Evolutionary conservation across 805 yeast species (phyloP).

Genomic region (Metschnikowia cerradonensis): DNA sequence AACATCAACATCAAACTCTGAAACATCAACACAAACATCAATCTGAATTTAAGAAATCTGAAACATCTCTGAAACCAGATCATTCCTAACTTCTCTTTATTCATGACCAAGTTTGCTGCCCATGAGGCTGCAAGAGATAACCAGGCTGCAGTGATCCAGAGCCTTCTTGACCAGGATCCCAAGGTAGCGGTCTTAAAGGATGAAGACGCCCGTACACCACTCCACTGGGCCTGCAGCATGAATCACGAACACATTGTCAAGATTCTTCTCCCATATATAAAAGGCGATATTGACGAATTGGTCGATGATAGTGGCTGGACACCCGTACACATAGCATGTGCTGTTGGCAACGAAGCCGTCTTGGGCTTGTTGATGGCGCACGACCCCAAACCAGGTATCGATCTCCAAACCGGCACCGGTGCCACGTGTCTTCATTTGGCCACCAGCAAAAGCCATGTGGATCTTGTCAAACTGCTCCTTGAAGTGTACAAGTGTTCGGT

Average conservation of each 20-base stretch:
- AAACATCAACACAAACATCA: background rate
- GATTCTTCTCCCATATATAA: slow-evolving; percentile 25
- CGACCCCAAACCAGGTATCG: slow-evolving; percentile 55
- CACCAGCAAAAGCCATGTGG: slow-evolving; percentile 60
- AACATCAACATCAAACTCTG: too few species aligned
- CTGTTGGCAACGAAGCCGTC: slow-evolving; percentile 61
- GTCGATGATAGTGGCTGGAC: slow-evolving; percentile 84
- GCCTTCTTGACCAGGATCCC: slow-evolving; percentile 49
- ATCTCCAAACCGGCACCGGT: slow-evolving; percentile 53
- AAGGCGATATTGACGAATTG: slow-evolving; percentile 62
- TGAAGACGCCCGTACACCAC: slow-evolving; percentile 71
- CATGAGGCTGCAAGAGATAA: slow-evolving; percentile 69
- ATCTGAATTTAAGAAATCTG: too few species aligned
- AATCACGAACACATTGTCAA: slow-evolving; percentile 51
- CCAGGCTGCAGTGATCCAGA: slow-evolving; percentile 47
- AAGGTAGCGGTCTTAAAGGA: slow-evolving; percentile 48
- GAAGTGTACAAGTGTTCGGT: slow-evolving; percentile 63
- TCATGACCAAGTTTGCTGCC: slow-evolving; percentile 20
- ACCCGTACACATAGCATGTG: slow-evolving; percentile 76
- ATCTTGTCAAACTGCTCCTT: slow-evolving; percentile 46
- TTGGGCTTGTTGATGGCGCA: slow-evolving; percentile 45
- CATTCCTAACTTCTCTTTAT: too few species aligned
- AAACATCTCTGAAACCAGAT: too few species aligned
- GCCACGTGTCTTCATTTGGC: slow-evolving; percentile 76
- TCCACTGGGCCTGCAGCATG: slow-evolving; percentile 85